These are phyloP conservation scores for Stemphylium beticola DNA, from an alignment of 2,329 filamentous ascomycete genomes.

Conservation along the genomic window DNA sequence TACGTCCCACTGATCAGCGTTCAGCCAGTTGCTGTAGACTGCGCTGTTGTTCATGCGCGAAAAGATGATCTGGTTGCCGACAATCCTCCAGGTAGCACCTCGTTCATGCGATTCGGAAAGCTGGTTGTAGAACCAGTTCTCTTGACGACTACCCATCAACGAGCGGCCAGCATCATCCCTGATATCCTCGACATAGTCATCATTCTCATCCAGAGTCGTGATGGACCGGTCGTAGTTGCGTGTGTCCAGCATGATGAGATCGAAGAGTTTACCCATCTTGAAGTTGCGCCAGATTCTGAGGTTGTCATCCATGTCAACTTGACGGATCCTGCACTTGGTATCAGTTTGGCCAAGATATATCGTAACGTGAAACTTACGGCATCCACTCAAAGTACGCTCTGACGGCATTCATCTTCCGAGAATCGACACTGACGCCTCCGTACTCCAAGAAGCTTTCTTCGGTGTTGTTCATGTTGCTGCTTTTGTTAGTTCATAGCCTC, in stretches of 20 bases:
- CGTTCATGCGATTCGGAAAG: slow-evolving; percentile 63
- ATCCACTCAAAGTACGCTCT: slow-evolving; percentile 56
- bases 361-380: slow-evolving; percentile 28
- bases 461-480: slow-evolving; percentile 51
- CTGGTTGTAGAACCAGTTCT: slow-evolving; percentile 64
- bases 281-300: slow-evolving; percentile 52
- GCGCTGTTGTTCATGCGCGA: slow-evolving; percentile 36
- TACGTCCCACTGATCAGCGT: slow-evolving; percentile 66
- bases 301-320: slow-evolving; percentile 55
- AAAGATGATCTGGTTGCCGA: slow-evolving; percentile 68
- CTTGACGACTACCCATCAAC: slow-evolving; percentile 73
- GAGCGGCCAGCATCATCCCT: slow-evolving; percentile 69
- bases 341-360: slow-evolving; percentile 54
- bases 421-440: slow-evolving; percentile 51
- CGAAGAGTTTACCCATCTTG: slow-evolving; percentile 49
- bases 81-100: slow-evolving; percentile 70
- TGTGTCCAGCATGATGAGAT: slow-evolving; percentile 53
- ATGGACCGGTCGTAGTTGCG: slow-evolving; percentile 50
- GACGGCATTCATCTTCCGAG: slow-evolving; percentile 56
- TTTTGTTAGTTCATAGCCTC: not conserved
- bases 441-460: slow-evolving; percentile 50
- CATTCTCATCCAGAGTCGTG: slow-evolving; percentile 54
- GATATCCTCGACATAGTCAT: slow-evolving; percentile 64
- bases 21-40: slow-evolving; percentile 30
- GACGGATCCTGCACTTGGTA: slow-evolving; percentile 42